Base-by-base conservation (phyloP, 345 rosid genomes). In the Eucalyptus rudis region DNA sequence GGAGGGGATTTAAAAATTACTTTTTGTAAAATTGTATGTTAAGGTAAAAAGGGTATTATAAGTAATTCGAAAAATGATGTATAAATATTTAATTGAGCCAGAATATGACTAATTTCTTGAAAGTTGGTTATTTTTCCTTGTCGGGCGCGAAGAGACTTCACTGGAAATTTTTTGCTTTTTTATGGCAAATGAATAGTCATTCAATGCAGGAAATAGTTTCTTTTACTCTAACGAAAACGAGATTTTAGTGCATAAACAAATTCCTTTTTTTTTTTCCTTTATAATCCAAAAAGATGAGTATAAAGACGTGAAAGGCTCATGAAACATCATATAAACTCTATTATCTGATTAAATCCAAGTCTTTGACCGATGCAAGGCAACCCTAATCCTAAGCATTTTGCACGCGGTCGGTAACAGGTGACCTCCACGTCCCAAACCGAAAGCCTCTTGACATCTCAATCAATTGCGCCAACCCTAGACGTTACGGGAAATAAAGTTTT, bases 161-260 rank as follows among this genome's bases (percentile, higher is more conserved):
- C 3, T 29, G 19, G 71, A 62, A 62, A 3, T 0, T 1, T 52
- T 52, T 20, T 52, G 25, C 8, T 52, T 20, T n/a, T n/a, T 52
- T 20, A 52, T 3, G 25, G 58, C 2, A 19, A 52, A 52, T 20
- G 58, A 52, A 52, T 52, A 52, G 25, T 52, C 2, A 2, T 52
- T 20, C 0, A 0, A 52, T 7, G 25, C 0, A 8, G 0, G 25
- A 52, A 52, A 52, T 52, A 52, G 10, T 52, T 10, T 7, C 25
- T 20, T n/a, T 52, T 29, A 13, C 33, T 62, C 68, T 27, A 0
- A 68, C 4, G 43, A 16, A 31, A 68, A 68, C 2, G 27, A 19
- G 81, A 71, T 76, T n/a, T 76, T 29, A 64, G 5, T 15, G 76
- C 10, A 15, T 13, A 62, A 62, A 62, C 71, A 62, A 62, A 62